A percentile compares a stretch with the other conserved stretches of the same genome.
Evolutionary conservation across 1,284 basidiomycete genomes (phyloP).

Genomic region (Neolentinus lepideus): DNA sequence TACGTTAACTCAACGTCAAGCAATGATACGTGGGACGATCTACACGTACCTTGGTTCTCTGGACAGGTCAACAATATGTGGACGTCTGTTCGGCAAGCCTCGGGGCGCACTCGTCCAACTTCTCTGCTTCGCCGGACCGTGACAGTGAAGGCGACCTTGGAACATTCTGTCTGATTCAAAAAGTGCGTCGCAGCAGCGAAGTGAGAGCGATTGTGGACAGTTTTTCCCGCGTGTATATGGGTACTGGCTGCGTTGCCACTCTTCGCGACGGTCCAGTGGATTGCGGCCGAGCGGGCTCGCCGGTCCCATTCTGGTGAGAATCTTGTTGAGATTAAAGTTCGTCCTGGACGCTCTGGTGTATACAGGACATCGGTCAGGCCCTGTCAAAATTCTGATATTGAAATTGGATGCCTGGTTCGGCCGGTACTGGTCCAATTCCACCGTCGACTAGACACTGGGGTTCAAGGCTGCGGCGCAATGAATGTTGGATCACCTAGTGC

Average conservation of each 20-base stretch:
- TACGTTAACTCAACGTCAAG: not conserved
- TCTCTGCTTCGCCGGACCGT: not conserved
- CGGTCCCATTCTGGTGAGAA: not conserved
- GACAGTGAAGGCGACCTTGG: not conserved
- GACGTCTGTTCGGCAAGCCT: not conserved
- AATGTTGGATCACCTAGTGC: no score
- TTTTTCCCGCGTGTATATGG: not conserved
- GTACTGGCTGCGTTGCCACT: not conserved
- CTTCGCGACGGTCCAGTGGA: not conserved
- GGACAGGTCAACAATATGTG: not conserved
- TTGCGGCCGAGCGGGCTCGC: not conserved
- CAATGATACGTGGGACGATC: not conserved
- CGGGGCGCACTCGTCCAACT: not conserved
- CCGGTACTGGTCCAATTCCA: no score
- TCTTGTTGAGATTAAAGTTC: not conserved
- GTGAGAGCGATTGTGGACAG: not conserved
- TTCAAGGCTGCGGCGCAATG: not conserved
- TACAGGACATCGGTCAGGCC: not conserved
- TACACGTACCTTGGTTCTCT: not conserved
- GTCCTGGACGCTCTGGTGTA: not conserved
- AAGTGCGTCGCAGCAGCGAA: not conserved
- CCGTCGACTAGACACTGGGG: not conserved
- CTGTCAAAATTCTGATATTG: not conserved
- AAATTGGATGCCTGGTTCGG: not conserved
- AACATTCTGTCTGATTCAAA: not conserved